A percentile compares a stretch with the other conserved stretches of the same genome.
Evolutionary conservation across 176 grass and related monocot species (phyloP).

Genomic region (Oryza nivara): DNA sequence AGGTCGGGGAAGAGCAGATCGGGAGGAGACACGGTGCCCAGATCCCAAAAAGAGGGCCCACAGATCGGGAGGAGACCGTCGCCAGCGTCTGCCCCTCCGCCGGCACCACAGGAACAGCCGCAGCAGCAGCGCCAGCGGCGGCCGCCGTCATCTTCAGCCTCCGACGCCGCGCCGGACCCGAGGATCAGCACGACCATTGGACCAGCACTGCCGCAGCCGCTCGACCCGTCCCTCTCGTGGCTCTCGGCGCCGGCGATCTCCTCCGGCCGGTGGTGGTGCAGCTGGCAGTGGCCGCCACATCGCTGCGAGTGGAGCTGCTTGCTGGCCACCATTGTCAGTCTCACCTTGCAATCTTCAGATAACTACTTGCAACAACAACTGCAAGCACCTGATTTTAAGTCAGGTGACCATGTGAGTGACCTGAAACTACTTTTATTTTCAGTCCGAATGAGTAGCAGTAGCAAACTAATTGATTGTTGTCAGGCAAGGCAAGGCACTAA

Average conservation of each 20-base stretch:
- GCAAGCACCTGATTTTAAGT: neutral
- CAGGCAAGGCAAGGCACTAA: too few relatives aligned
- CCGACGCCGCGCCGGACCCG: slow-evolving; percentile 32
- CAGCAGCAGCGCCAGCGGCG: too few relatives aligned
- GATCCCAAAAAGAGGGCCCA: too few relatives aligned
- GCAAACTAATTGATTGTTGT: neutral
- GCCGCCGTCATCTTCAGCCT: neutral
- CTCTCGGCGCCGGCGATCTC: neutral
- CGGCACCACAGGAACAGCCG: neutral
- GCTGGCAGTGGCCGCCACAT: neutral
- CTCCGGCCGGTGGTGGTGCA: neutral
- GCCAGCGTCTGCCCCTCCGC: too few relatives aligned
- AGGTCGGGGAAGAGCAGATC: too few relatives aligned
- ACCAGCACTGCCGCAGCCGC: neutral
- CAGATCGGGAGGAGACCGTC: too few relatives aligned
- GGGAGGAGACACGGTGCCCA: too few relatives aligned
- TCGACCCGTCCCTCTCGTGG: neutral
- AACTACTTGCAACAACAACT: neutral
- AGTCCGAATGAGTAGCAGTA: neutral
- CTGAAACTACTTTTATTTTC: slow-evolving; percentile 27
- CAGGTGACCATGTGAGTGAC: neutral
- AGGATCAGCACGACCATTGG: slow-evolving; percentile 57
- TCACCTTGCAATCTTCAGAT: neutral
- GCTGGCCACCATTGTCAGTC: slow-evolving; percentile 36
- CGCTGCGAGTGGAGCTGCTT: slow-evolving; percentile 20